Evolutionary conservation across 129 eudicot genomes (phyloP), one percentile per base, ranked within the genome.

Genomic region (Oenanthe sinensis): DNA sequence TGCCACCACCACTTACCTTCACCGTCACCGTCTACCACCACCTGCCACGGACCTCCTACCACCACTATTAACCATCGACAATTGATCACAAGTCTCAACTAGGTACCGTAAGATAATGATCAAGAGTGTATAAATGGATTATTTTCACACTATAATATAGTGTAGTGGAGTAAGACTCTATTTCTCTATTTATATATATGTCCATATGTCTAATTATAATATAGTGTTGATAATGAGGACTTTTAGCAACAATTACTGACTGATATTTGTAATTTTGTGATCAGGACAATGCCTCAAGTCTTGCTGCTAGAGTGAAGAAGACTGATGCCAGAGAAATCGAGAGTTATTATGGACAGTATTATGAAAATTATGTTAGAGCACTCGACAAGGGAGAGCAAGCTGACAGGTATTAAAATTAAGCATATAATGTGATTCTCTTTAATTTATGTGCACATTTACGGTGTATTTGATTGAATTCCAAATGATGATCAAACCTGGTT

Each of bases 331-430:
- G 96, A 83, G 99, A 95, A 89, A 92, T 95, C 72, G 99, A 90
- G 89, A 88, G 94, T 88, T 95, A 87, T 83, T 95, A 95, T 83
- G 90, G 89, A 84, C 98, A 95, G 74, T 95, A 95, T 84, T 95
- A 92, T 80, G 93, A 92, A 80, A 81, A 95, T 68, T 95, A 95
- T 80, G 93, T 95, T 81, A 85, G 88, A 81, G 96, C 96, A 39
- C 90, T 92, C 62, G 97, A 95, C 88, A 88, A 95, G 83, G 99
- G 97, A 71, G 97, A 92, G 78, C 89, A 95, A 85, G 97, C 97
- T 62, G 99, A 92, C 63, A 88, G 96, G 97, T 88, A 78, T 60
- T 60, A 0, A 55, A 8, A 55, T 20, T 19, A 54, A 19, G 6
- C 9, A 52, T 19, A 5, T 54, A 33, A 7, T 20, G 26, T 2